Evolutionary conservation across 1,139 yeast species (phyloP).

Genomic region (Zhuliangozyma parablackwelliae): DNA sequence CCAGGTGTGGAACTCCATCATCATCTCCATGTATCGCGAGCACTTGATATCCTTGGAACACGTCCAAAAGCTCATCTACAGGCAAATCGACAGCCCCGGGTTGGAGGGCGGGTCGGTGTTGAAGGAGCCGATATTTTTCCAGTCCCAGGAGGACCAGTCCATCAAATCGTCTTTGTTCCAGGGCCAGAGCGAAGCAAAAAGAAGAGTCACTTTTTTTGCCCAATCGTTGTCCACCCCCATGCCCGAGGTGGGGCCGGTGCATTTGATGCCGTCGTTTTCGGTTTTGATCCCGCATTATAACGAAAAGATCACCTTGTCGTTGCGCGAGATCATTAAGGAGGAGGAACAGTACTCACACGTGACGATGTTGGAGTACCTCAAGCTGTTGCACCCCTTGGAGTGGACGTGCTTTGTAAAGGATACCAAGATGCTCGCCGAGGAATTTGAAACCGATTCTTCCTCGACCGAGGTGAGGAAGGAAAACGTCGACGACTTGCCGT

Average conservation of each 20-base stretch:
- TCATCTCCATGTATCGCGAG: constrained; percentile 55
- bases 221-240: constrained; percentile 52
- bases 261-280: constrained; percentile 47
- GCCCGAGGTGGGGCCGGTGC: constrained; percentile 41
- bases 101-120: constrained; percentile 22
- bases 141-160: constrained; percentile 49
- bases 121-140: constrained; percentile 46
- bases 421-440: constrained; percentile 46
- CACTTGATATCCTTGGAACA: constrained; percentile 49
- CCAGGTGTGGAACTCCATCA: constrained; percentile 50
- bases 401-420: constrained; percentile 51
- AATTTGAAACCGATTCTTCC: constrained; percentile 30
- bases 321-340: constrained; percentile 44
- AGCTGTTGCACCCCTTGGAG: constrained; percentile 46
- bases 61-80: constrained; percentile 44
- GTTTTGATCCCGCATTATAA: constrained; percentile 50
- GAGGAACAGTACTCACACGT: constrained; percentile 47
- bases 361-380: constrained; percentile 48
- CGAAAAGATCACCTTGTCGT: constrained; percentile 45
- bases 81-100: constrained; percentile 24
- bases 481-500: constrained; percentile 36
- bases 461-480: constrained; percentile 18
- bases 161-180: constrained; percentile 29
- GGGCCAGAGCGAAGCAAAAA: constrained; percentile 42
- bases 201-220: constrained; percentile 52